A percentile compares a stretch with the other conserved stretches of the same genome.
phyloP scores from a whole-genome alignment of 2,329 filamentous ascomycete genomes.

The Chaetomium sp. region DNA sequence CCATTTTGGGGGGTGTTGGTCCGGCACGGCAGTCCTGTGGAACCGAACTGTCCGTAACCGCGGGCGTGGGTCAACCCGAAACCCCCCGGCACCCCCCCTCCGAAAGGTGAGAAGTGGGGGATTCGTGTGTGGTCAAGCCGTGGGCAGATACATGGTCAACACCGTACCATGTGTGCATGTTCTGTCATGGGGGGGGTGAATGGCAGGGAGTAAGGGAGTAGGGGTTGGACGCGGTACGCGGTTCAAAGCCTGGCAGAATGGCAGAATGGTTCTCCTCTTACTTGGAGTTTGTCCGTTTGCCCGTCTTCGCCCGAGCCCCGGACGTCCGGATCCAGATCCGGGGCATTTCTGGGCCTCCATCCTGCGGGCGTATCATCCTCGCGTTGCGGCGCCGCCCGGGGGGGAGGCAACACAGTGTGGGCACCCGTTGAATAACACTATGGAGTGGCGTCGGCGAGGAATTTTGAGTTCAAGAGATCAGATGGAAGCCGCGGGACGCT shows the following conservation, averaged over 20 bases:
- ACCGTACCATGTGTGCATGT: too few species aligned
- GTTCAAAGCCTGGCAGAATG: too few species aligned
- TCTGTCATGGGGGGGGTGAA: too few species aligned
- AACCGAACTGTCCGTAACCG: neutral
- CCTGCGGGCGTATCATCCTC: neutral
- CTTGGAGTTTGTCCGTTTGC: neutral
- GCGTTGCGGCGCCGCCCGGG: neutral
- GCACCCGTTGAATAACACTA: neutral
- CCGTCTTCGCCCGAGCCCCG: too few species aligned
- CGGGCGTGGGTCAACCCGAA: neutral
- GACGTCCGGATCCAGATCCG: neutral
- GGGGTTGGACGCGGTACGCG: too few species aligned
- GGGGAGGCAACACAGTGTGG: neutral
- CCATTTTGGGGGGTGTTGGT: neutral
- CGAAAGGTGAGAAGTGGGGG: too few species aligned
- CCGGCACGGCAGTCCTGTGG: neutral
- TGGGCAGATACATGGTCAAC: too few species aligned
- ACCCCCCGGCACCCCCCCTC: too few species aligned
- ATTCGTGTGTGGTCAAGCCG: too few species aligned
- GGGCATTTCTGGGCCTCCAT: neutral
- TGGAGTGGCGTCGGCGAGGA: neutral
- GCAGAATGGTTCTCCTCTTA: too few species aligned
- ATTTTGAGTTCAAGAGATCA: slow-evolving; percentile 1
- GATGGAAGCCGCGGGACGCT: neutral
- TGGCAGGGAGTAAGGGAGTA: too few species aligned